These are phyloP conservation scores for Sporodiniella umbellata DNA, from an alignment of 371 early-diverging fungal species.

Conservation along the genomic window DNA sequence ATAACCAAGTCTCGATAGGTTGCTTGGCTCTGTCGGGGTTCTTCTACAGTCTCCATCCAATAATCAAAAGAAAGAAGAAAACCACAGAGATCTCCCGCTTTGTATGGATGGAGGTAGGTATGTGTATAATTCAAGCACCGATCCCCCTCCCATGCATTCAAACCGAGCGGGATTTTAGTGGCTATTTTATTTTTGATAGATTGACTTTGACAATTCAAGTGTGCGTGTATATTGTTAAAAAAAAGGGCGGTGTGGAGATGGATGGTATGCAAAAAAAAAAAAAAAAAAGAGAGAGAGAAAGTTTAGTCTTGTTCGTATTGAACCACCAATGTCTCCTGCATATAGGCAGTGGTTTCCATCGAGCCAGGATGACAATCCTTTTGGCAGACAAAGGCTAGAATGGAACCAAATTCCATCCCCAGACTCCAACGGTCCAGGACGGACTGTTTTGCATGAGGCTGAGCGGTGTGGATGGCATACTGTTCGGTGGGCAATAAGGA, in stretches of 20 bases:
- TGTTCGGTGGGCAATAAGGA: conserved; percentile 58
- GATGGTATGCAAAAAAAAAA: too few relatives aligned
- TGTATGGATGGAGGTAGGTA: too few relatives aligned
- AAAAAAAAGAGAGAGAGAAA: not conserved
- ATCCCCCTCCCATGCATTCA: too few relatives aligned
- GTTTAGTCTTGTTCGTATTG: conserved; percentile 63
- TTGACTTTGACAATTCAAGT: too few relatives aligned
- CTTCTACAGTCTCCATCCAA: not conserved
- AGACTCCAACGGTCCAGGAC: conserved; percentile 54
- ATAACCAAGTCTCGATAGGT: conserved; percentile 65
- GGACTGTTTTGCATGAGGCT: conserved; percentile 17
- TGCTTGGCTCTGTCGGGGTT: conserved; percentile 27
- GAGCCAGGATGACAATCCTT: conserved; percentile 68
- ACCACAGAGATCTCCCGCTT: too few relatives aligned
- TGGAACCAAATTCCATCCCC: conserved; percentile 94
- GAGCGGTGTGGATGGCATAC: conserved; percentile 27
- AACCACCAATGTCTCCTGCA: conserved; percentile 62
- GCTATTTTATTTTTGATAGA: too few relatives aligned
- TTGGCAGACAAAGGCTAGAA: conserved; percentile 79
- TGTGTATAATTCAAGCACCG: too few relatives aligned
- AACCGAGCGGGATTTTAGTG: too few relatives aligned
- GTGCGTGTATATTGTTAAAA: too few relatives aligned
- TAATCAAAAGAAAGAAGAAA: not conserved
- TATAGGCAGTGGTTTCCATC: conserved; percentile 44
- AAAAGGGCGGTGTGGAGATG: too few relatives aligned